Conservation (phyloP, 2,329 filamentous ascomycete genomes). For the Neodidymelliopsis sp. region DNA sequence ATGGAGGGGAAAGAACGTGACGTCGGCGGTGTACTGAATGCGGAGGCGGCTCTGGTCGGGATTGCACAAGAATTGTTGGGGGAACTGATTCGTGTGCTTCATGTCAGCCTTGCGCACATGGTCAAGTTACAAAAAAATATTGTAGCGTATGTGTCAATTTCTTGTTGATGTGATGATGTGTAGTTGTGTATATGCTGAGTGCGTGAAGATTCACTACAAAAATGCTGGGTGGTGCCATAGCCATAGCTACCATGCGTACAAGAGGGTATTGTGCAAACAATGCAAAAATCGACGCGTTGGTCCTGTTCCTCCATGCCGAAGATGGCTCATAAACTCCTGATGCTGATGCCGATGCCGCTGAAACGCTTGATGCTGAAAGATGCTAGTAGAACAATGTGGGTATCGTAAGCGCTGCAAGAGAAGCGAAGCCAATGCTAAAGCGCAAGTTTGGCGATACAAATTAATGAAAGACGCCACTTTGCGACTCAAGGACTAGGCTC, state of each 20-base stretch:
- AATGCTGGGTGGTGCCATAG: constrained; percentile 5
- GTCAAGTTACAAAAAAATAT: background rate
- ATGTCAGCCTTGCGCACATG: constrained; percentile 8
- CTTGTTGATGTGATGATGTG: background rate
- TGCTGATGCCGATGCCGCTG: constrained; percentile 11
- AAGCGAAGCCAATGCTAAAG: constrained; percentile 7
- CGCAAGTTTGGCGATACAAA: background rate
- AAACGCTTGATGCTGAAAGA: constrained; percentile 12
- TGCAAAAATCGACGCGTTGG: constrained; percentile 4
- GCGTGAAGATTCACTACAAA: background rate
- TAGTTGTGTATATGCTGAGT: background rate
- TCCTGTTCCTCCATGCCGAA: background rate
- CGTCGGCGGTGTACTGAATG: constrained; percentile 18
- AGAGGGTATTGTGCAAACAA: constrained; percentile 18
- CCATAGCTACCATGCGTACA: constrained; percentile 7
- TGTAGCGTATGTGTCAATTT: background rate
- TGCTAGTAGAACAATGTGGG: constrained; percentile 22
- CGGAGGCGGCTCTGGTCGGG: constrained; percentile 13
- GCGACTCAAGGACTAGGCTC: constrained; percentile 47
- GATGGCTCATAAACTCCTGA: constrained; percentile 8
- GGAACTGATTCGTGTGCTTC: background rate
- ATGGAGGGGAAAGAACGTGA: constrained; percentile 19
- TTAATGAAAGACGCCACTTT: background rate
- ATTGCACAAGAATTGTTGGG: background rate
- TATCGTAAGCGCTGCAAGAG: constrained; percentile 26